Conservation (phyloP, 164 flowering plant genomes). For the Macadamia tetraphylla region DNA sequence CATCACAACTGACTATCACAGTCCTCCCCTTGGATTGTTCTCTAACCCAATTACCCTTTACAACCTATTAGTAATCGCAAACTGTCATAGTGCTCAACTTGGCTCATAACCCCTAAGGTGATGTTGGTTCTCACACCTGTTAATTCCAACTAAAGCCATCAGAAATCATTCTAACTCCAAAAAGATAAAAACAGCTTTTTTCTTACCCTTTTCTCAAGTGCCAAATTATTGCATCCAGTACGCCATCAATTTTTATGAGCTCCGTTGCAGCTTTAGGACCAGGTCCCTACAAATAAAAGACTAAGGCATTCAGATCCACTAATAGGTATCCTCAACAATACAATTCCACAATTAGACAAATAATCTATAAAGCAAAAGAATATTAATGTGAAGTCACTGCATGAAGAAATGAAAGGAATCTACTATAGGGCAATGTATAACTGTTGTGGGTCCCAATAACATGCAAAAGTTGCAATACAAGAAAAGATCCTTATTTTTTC, state of each 20-base stretch:
- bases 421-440: neutral
- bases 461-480: no score
- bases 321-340: neutral
- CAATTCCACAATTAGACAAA: neutral
- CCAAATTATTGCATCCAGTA: slow-evolving; percentile 66
- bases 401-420: neutral
- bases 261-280: slow-evolving; percentile 76
- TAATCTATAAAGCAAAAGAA: neutral
- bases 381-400: neutral
- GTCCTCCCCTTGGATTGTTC: no score
- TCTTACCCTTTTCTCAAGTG: slow-evolving; percentile 79
- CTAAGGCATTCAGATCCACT: neutral
- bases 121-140: neutral
- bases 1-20: no score
- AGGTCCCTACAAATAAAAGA: slow-evolving; percentile 63
- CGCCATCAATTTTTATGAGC: slow-evolving; percentile 74
- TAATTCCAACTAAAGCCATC: neutral
- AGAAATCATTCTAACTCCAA: neutral
- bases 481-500: neutral
- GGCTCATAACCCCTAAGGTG: no score
- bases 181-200: neutral
- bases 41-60: no score
- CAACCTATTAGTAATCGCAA: no score
- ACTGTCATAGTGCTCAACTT: no score
- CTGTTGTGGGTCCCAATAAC: no score